A percentile compares a stretch with the other conserved stretches of the same genome.
These are phyloP conservation scores for Tolypocladium nubicola DNA, from an alignment of 2,329 filamentous ascomycete genomes.

Conservation along the genomic window DNA sequence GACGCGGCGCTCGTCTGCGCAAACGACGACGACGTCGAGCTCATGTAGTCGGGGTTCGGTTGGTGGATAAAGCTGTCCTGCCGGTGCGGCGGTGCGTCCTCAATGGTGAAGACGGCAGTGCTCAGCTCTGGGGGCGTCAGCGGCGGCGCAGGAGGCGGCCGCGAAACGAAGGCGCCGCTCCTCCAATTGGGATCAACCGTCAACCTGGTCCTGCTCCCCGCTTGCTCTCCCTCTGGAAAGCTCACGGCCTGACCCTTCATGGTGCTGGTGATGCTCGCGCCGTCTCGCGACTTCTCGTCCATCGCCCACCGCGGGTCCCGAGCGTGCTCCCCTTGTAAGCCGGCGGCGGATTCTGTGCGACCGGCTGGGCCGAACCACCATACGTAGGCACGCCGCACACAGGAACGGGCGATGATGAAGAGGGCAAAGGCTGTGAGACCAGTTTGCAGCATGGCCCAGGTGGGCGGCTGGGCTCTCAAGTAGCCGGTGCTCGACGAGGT, in stretches of 20 bases:
- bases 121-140: slow-evolving; percentile 37
- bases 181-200: slow-evolving; percentile 16
- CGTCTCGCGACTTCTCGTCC: slow-evolving; percentile 13
- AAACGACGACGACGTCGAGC: slow-evolving; percentile 19
- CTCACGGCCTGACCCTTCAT: slow-evolving; percentile 1
- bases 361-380: slow-evolving; percentile 6
- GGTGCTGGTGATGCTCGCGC: neutral
- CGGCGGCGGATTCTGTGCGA: slow-evolving; percentile 7
- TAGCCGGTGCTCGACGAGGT: slow-evolving; percentile 15
- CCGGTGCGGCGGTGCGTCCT: slow-evolving; percentile 19
- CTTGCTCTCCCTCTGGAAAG: slow-evolving; percentile 5
- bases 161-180: slow-evolving; percentile 17
- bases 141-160: slow-evolving; percentile 34
- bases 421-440: slow-evolving; percentile 23
- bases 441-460: slow-evolving; percentile 14
- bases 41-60: slow-evolving; percentile 38
- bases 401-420: slow-evolving; percentile 21
- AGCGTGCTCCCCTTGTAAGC: slow-evolving; percentile 8
- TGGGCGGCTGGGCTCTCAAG: slow-evolving; percentile 19
- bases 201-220: slow-evolving; percentile 7
- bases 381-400: slow-evolving; percentile 12
- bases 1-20: slow-evolving; percentile 14
- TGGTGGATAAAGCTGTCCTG: slow-evolving; percentile 33
- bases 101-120: slow-evolving; percentile 29
- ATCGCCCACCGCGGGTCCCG: slow-evolving; percentile 11